phyloP scores from a whole-genome alignment of 768 basidiomycete species.

The Boletus bicolor region DNA sequence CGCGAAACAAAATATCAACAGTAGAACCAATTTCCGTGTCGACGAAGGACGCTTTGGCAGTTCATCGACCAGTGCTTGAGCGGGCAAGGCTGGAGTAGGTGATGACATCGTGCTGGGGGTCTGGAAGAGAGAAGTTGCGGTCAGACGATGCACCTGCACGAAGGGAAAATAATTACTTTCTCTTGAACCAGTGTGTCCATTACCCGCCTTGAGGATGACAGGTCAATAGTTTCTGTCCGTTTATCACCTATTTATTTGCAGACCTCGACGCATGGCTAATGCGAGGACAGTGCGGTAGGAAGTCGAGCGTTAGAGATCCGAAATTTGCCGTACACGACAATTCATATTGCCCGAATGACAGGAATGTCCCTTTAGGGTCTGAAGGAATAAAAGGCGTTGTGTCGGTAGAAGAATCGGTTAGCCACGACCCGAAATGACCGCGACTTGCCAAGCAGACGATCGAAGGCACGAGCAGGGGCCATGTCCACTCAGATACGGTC shows the following conservation, averaged over 20 bases:
- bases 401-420: neutral
- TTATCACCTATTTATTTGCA: neutral
- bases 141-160: neutral
- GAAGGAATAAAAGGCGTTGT: no score
- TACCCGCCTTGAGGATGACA: neutral
- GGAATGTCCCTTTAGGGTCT: neutral
- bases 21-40: constrained; percentile 29
- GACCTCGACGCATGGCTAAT: neutral
- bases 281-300: no score
- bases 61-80: constrained; percentile 1
- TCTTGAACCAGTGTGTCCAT: neutral
- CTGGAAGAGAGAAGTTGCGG: neutral
- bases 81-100: neutral
- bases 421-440: neutral
- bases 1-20: constrained; percentile 39
- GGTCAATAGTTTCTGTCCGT: neutral
- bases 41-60: constrained; percentile 16
- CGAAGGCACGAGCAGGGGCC: neutral
- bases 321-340: neutral
- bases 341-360: neutral
- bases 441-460: no score
- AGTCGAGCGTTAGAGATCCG: neutral
- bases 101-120: constrained; percentile 11
- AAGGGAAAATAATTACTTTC: neutral
- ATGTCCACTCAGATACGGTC: neutral